Conservation (phyloP, 2,329 filamentous ascomycete genomes). For the Elsinoe ampelina region DNA sequence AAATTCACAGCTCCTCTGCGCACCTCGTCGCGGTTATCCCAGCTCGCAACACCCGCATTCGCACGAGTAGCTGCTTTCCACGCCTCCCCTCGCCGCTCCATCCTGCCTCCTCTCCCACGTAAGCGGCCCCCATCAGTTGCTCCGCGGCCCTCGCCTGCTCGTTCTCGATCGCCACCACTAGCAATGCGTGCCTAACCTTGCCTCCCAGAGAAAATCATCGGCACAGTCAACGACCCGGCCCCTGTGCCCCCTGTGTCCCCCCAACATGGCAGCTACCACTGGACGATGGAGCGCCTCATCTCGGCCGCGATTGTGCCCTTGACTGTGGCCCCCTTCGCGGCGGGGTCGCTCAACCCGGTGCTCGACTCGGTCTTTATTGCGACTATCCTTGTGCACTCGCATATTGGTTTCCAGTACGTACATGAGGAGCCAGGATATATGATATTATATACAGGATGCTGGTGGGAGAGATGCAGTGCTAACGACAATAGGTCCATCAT, state of each 20-base stretch:
- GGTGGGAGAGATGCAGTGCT: no score
- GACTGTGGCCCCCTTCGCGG: constrained; percentile 82
- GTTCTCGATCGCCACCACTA: no score
- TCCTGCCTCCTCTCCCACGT: constrained; percentile 82
- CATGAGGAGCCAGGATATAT: neutral
- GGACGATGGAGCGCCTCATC: constrained; percentile 82
- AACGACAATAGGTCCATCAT: constrained; percentile 51
- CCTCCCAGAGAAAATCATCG: constrained; percentile 21
- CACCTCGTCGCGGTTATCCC: constrained; percentile 10
- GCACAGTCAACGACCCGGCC: constrained; percentile 77
- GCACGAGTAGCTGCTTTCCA: constrained; percentile 71
- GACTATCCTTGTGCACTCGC: constrained; percentile 79
- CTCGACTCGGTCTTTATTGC: constrained; percentile 79
- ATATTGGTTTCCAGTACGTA: constrained; percentile 80
- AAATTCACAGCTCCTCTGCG: constrained; percentile 19
- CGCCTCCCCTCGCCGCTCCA: constrained; percentile 62
- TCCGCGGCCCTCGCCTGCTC: no score
- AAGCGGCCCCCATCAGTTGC: constrained; percentile 32
- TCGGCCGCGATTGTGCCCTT: constrained; percentile 76
- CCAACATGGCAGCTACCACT: constrained; percentile 92
- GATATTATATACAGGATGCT: no score
- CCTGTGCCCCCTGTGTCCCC: constrained; percentile 63
- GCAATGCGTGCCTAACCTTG: neutral
- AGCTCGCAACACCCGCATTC: constrained; percentile 27
- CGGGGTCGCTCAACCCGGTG: constrained; percentile 80